phyloP scores from a whole-genome alignment of 331 rosid species.

The Ulmus americana region DNA sequence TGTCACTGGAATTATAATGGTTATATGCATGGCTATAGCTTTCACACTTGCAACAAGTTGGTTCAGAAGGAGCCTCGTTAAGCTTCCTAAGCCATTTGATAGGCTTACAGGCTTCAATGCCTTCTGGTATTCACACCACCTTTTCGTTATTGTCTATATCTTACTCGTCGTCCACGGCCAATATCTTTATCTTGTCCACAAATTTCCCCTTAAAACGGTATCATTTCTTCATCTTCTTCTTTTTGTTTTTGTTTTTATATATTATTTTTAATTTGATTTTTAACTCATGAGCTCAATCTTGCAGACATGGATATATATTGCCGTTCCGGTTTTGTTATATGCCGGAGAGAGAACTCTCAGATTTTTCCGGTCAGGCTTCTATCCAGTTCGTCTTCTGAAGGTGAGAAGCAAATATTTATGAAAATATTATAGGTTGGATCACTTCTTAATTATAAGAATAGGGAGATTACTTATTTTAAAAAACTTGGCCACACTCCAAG shows the following conservation, averaged over 20 bases:
- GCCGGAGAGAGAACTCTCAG: conserved; percentile 89
- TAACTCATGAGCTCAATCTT: conserved; percentile 18
- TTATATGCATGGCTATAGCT: conserved; percentile 66
- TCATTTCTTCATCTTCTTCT: neutral
- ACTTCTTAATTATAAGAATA: too few species aligned
- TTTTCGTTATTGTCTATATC: conserved; percentile 76
- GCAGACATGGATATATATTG: conserved; percentile 96
- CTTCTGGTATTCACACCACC: conserved; percentile 99
- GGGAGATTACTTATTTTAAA: too few species aligned
- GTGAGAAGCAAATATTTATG: conserved; percentile 32
- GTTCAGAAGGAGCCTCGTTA: conserved; percentile 79
- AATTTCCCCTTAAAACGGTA: conserved; percentile 80
- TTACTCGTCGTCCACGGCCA: conserved; percentile 76
- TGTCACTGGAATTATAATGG: conserved; percentile 86
- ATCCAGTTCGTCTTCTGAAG: conserved; percentile 72
- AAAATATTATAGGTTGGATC: neutral
- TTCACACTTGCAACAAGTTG: conserved; percentile 89
- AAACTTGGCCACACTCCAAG: too few species aligned
- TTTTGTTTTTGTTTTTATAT: neutral
- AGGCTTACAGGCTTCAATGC: conserved; percentile 94
- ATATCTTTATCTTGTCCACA: conserved; percentile 60
- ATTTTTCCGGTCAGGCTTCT: conserved; percentile 81
- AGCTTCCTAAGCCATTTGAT: conserved; percentile 84
- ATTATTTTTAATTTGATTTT: conserved; percentile 4
- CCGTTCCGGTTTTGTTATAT: conserved; percentile 77